Percentiles rank a stretch among this genome's conserved stretches.
Conservation (phyloP, 2,329 filamentous ascomycete genomes). For the Cytospora mali region DNA sequence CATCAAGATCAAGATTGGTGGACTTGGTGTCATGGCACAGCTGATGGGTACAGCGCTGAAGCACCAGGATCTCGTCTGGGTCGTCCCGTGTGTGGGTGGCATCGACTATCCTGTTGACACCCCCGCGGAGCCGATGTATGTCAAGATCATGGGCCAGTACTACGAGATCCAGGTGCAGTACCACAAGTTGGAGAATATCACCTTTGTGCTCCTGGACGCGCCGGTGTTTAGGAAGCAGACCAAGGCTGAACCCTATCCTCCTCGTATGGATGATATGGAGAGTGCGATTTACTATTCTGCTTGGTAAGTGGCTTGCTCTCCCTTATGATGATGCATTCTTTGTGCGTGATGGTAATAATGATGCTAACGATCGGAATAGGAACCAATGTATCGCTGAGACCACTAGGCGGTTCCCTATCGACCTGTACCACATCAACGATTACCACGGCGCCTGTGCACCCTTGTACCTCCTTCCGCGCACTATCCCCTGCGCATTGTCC, state of each 20-base stretch:
- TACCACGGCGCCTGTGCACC: slow-evolving; percentile 52
- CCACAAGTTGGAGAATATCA: slow-evolving; percentile 66
- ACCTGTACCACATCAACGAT: slow-evolving; percentile 44
- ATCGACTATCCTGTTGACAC: slow-evolving; percentile 66
- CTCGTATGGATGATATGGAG: slow-evolving; percentile 69
- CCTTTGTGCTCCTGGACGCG: slow-evolving; percentile 68
- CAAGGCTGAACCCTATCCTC: slow-evolving; percentile 63
- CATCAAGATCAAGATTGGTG: slow-evolving; percentile 73
- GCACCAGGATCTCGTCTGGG: slow-evolving; percentile 68
- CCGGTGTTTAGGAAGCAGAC: slow-evolving; percentile 67
- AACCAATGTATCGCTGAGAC: slow-evolving; percentile 69
- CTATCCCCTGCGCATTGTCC: slow-evolving; percentile 62
- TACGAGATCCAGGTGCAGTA: slow-evolving; percentile 68
- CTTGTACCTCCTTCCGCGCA: slow-evolving; percentile 62
- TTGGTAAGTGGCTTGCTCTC: slow-evolving; percentile 48
- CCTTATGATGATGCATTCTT: not conserved
- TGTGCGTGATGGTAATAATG: not conserved
- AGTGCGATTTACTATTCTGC: slow-evolving; percentile 71
- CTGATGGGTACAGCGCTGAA: slow-evolving; percentile 68
- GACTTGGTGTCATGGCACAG: slow-evolving; percentile 71
- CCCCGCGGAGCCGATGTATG: slow-evolving; percentile 61
- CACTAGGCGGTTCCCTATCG: slow-evolving; percentile 57
- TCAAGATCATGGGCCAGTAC: slow-evolving; percentile 61
- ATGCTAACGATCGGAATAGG: slow-evolving; percentile 55
- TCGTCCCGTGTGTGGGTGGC: slow-evolving; percentile 63